Evolutionary conservation across 169 alveolate genomes (phyloP), one percentile per base, ranked within the genome.

Genomic region (Eimeria acervulina): DNA sequence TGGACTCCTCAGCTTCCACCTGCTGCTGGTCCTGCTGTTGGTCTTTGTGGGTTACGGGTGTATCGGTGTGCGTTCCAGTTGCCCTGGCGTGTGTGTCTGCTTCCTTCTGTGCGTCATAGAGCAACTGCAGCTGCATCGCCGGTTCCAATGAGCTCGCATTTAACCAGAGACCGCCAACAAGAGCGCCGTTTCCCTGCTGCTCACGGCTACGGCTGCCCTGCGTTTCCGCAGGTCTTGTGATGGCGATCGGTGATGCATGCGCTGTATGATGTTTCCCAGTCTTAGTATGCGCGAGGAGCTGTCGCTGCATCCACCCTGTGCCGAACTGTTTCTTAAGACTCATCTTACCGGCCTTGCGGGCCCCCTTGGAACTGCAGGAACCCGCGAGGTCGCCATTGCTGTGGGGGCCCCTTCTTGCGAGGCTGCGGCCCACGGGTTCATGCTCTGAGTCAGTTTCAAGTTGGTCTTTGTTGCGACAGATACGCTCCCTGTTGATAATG

Each of bases 281-380:
- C 3, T 81, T 81, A n/a, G 78, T 33, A 38, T 84, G 93, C 3
- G 78, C 93, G 1, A 55, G 10, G 74, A 84, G 61, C 78, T 84
- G 93, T 12, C 52, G 36, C 59, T 84, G 93, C 93, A 84, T 28
- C 93, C 93, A 84, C n/a, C 93, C 93, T 19, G 61, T 84, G 38
- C 78, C 93, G 59, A 84, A 59, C 26, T 84, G 93, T 36, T 84
- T 84, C 33, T 84, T 84, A 63, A 84, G 93, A n/a, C 93, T 84
- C 26, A 36, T 38, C n/a, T 84, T 84, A 6, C 93, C 76, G 36
- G 93, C 80, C 59, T 84, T 84, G 36, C 93, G 78, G 5, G 51
- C 10, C 68, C 52, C 93, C 23, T 52, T 81, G 6, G 90, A 23
- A 40, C 23, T 81, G 61, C 61, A 6, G 59, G 17, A 8, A 4